phyloP scores from a whole-genome alignment of 2,329 filamentous ascomycete species.

The Ceratocystis eucalypticola region DNA sequence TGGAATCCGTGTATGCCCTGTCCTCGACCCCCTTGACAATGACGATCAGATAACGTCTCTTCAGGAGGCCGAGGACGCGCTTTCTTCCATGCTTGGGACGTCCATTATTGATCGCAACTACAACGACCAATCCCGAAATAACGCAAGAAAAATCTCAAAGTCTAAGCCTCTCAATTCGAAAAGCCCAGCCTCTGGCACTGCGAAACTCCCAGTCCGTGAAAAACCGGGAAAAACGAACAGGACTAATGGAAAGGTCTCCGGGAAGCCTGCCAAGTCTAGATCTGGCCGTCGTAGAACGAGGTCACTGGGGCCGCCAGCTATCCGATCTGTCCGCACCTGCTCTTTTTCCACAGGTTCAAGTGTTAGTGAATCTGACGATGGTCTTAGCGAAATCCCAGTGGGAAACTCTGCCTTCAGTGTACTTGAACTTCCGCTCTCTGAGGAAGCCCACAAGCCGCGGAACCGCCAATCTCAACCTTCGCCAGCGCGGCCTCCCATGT shows the following conservation, averaged over 20 bases:
- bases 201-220: background rate
- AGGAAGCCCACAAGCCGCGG: conserved; percentile 31
- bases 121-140: conserved; percentile 20
- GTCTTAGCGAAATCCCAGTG: conserved; percentile 42
- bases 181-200: background rate
- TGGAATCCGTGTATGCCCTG: conserved; percentile 23
- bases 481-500: conserved; percentile 40
- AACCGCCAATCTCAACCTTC: conserved; percentile 24
- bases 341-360: conserved; percentile 24
- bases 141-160: background rate
- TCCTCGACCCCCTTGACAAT: background rate
- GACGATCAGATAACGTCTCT: conserved; percentile 7
- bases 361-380: conserved; percentile 24
- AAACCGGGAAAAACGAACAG: background rate
- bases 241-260: background rate
- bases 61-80: conserved; percentile 22
- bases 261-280: conserved; percentile 6
- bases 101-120: conserved; percentile 32
- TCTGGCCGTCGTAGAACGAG: conserved; percentile 12
- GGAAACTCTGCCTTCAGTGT: conserved; percentile 55
- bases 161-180: conserved; percentile 4
- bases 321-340: conserved; percentile 14
- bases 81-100: conserved; percentile 17
- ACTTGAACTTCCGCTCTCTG: conserved; percentile 41
- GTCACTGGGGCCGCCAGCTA: conserved; percentile 15